Evolutionary conservation across 2,329 filamentous ascomycete species (phyloP), one percentile per base, ranked within the genome.

Genomic region (Fusarium concolor): DNA sequence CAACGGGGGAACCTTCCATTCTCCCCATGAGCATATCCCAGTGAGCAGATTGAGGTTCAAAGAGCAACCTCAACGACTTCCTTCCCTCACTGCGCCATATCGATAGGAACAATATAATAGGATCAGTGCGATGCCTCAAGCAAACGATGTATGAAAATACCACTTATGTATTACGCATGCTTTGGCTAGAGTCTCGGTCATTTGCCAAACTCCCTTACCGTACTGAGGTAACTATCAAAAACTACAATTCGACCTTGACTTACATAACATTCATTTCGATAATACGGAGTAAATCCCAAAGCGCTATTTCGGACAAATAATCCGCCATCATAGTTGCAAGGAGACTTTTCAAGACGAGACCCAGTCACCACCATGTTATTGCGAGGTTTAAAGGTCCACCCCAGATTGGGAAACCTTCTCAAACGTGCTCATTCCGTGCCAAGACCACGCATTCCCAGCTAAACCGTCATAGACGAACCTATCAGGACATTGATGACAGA

Each of bases 361-460:
- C n/a, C 42, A 50, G 28, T 49, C 31, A 38, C n/a, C 41, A n/a
- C n/a, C 7, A 26, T 43, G 22, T 26, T 26, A 26, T 10, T 17
- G 24, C 15, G 22, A 15, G n/a, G 10, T 15, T 20, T 12, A 26
- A 35, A 28, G 14, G 17, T 49, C 8, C 28, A 14, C 11, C 14
- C 15, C 18, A 28, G 22, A 24, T 24, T 11, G 17, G 51, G 44
- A 58, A 61, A 61, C 54, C 42, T 58, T 58, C 53, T 61, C 57
- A 61, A 61, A 61, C 43, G 31, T 61, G 57, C 57, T 61, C 53
- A 54, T 18, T 18, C 37, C 17, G 37, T 54, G 51, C 51, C 56
- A 59, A 44, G 47, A 56, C 39, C 18, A 45, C 31, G n/a, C 31
- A 47, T 24, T 20, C 20, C 31, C 41, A 38, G 51, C 51, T 7